Base-by-base conservation (phyloP, 179 eudicot species). In the Drosera spatulata region DNA sequence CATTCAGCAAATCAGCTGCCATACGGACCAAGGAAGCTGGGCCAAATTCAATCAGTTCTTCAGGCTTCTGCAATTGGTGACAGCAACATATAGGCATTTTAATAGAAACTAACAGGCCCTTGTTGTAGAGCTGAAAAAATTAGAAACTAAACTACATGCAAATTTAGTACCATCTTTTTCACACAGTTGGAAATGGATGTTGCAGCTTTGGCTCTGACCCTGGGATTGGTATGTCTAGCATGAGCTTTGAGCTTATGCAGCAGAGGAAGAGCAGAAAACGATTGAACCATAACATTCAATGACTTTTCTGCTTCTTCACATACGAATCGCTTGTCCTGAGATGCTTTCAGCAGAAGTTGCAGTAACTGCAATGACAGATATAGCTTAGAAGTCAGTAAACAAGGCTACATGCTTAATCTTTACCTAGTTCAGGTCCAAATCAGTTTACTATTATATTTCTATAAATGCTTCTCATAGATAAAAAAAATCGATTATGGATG, bases 241-340 rank as follows among this genome's bases (percentile, higher is more conserved):
- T 77, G 82, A 50, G 73, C 69, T 67, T 77, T 68, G 70, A 89
- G 90, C 79, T 78, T 84, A 11, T 71, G 85, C 39, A 89, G 87
- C 77, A 93, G 55, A 62, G 86, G 81, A 59, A 83, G 79, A 64
- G 97, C 88, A 40, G 86, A 39, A 60, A 81, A 72, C 12, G 90
- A 76, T 60, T 67, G 80, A 55, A 86, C 87, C 93, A 89, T 77
- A 53, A 77, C 60, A 8, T 69, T 84, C 50, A 93, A 69, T 61
- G 99, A 68, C 65, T 73, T 89, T 38, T 86, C 97, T 51, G 95
- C 99, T 72, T 89, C 97, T 66, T 93, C 99, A 67, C 97, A 89
- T 64, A 89, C 97, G 77, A 93, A 93, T 64, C 79, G 87, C 75
- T 93, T 93, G 56, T 93, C 99, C 70, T 93, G 99, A 64, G 88